Evolutionary conservation across 108 stramenopile genomes (phyloP), one percentile per base, ranked within the genome.

Genomic region (Asterionellopsis glacialis): DNA sequence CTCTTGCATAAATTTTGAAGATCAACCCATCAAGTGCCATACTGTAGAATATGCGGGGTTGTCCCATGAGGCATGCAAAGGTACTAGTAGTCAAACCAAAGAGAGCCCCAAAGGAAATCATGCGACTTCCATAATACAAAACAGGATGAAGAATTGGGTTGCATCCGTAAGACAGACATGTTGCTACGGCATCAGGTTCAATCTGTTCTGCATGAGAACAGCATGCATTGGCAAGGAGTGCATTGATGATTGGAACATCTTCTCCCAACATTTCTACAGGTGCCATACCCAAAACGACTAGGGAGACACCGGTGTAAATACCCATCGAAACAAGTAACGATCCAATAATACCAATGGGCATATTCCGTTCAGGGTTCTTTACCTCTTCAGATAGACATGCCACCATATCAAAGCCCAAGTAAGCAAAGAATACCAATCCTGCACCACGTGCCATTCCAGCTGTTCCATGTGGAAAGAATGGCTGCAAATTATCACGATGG

Each of bases 21-120:
- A 82, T 55, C 25, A 82, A 53, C 27, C 81, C 81, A 55, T 82
- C 81, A 53, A 70, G 65, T 41, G 81, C 73, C 81, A 82, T 82
- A 15, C 72, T 63, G 65, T 75, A 82, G 59, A 82, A 82, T 27
- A 82, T 74, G 11, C 81, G 47, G 16, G 81, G 81, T 61, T 82
- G 81, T 19, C 81, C 81, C 81, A 82, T 77, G 22, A 77, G 48
- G 59, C 81, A 82, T 24, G 81, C 69, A 75, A 82, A 82, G 6
- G 73, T 72, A 11, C 77, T 77, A 18, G 77, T 73, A 12, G 81
- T 82, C 59, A 82, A 69, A 9, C 81, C 81, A 62, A 78, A 78
- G 33, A 82, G 57, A 25, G 77, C 74, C n/a, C 76, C 81, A 40
- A 78, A 75, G 12, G 73, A 74, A 40, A 82, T 53, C 10, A 78